Evolutionary conservation across 495 filamentous ascomycete species (phyloP).

Genomic region (Aspergillus mulundensis): DNA sequence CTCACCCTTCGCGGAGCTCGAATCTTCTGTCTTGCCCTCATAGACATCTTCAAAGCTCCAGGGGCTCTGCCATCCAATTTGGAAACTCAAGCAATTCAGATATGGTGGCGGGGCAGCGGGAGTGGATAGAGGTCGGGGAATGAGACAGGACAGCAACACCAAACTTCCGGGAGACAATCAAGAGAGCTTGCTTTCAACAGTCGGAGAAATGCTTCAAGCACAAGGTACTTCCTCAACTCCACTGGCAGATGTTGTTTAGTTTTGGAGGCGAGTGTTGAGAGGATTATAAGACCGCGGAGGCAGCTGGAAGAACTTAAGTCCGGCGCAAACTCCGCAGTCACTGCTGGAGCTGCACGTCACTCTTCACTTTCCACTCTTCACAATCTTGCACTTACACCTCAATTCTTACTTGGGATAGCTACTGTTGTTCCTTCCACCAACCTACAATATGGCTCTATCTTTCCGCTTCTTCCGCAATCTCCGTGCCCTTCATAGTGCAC

Average conservation of each 20-base stretch:
- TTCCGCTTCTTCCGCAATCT: slow-evolving; percentile 13
- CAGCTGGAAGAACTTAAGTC: slow-evolving; percentile 23
- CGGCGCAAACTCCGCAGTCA: slow-evolving; percentile 23
- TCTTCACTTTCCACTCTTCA: neutral
- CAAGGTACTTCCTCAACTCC: slow-evolving; percentile 1
- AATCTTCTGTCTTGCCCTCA: slow-evolving; percentile 65
- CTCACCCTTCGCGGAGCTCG: slow-evolving; percentile 68
- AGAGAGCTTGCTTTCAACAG: neutral
- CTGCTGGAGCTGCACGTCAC: neutral
- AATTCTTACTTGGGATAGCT: neutral
- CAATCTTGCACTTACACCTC: neutral
- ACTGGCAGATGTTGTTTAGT: neutral
- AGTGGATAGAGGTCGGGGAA: neutral
- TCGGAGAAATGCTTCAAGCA: neutral
- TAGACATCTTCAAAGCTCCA: slow-evolving; percentile 49
- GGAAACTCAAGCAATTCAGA: neutral
- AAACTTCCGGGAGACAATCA: neutral
- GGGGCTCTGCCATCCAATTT: slow-evolving; percentile 11
- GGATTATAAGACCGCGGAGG: slow-evolving; percentile 11
- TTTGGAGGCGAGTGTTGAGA: neutral
- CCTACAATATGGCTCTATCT: slow-evolving; percentile 13
- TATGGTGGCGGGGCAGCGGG: slow-evolving; percentile 18
- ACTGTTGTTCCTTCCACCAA: neutral
- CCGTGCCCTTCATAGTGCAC: slow-evolving; percentile 13
- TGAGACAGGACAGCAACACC: neutral